These are phyloP conservation scores for Echria macrotheca DNA, from an alignment of 495 filamentous ascomycete genomes.

Conservation along the genomic window DNA sequence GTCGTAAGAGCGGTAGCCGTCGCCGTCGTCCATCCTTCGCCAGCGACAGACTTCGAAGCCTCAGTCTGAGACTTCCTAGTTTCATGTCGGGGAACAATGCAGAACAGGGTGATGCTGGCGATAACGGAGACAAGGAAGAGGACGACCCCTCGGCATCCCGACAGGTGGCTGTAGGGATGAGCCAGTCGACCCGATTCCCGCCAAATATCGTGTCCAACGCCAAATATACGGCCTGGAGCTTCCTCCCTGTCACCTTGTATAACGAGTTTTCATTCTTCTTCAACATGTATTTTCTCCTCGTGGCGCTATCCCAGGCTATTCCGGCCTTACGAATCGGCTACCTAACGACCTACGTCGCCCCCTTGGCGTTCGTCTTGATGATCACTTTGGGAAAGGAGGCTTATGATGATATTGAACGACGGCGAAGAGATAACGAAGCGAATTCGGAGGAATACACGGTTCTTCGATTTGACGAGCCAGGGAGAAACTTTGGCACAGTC, in stretches of 20 bases:
- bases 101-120: constrained; percentile 30
- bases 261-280: constrained; percentile 99
- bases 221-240: constrained; percentile 95
- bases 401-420: constrained; percentile 81
- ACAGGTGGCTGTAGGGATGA: constrained; percentile 44
- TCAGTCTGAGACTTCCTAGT: constrained; percentile 44
- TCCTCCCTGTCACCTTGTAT: constrained; percentile 88
- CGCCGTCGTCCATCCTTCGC: constrained; percentile 29
- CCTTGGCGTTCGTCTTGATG: constrained; percentile 81
- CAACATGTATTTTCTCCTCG: constrained; percentile 96
- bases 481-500: constrained; percentile 22
- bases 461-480: constrained; percentile 56
- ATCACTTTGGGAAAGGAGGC: constrained; percentile 96
- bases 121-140: constrained; percentile 38
- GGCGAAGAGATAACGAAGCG: constrained; percentile 83
- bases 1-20: constrained; percentile 14
- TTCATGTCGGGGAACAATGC: constrained; percentile 40
- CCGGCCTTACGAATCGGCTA: constrained; percentile 87
- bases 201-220: constrained; percentile 91
- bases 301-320: constrained; percentile 89
- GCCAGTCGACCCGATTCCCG: constrained; percentile 56
- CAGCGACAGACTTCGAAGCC: constrained; percentile 30
- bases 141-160: constrained; percentile 51
- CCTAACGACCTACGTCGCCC: constrained; percentile 89
- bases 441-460: constrained; percentile 89